A percentile compares a stretch with the other conserved stretches of the same genome.
Evolutionary conservation across 805 yeast species (phyloP).

Genomic region (Osmozyma mogii): DNA sequence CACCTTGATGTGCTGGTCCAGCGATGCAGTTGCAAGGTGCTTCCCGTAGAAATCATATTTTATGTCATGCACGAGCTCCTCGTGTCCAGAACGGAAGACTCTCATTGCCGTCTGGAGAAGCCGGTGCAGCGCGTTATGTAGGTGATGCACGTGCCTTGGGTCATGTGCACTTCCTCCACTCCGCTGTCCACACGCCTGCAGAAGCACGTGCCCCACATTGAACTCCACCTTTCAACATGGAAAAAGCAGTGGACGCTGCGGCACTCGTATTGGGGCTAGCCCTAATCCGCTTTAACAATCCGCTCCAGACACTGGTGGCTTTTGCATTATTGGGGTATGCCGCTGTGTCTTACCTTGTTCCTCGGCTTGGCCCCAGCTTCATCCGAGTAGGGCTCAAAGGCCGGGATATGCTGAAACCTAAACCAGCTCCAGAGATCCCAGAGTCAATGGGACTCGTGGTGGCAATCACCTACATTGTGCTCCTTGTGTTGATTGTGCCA

Average conservation of each 20-base stretch:
- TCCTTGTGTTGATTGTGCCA: conserved; percentile 82
- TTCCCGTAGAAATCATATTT: conserved; percentile 90
- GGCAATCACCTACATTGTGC: conserved; percentile 70
- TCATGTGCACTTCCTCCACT: too few relatives aligned
- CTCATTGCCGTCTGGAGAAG: conserved; percentile 25
- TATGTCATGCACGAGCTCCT: conserved; percentile 84
- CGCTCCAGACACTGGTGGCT: conserved; percentile 55
- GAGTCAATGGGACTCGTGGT: conserved; percentile 91
- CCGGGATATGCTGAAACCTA: conserved; percentile 70
- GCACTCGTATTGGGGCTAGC: conserved; percentile 7
- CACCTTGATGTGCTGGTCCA: conserved; percentile 89
- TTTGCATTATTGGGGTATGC: conserved; percentile 62
- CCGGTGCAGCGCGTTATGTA: conserved; percentile 20
- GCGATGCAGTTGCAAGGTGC: conserved; percentile 88
- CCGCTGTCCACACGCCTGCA: too few relatives aligned
- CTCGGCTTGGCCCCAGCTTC: conserved; percentile 59
- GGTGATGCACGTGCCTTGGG: background rate
- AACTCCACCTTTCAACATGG: too few relatives aligned
- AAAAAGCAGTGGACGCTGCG: background rate
- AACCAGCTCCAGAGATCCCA: conserved; percentile 61
- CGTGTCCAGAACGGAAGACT: conserved; percentile 86
- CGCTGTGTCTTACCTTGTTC: conserved; percentile 54
- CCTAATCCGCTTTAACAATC: conserved; percentile 31
- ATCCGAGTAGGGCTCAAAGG: conserved; percentile 79
- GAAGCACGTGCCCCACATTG: too few relatives aligned